Evolutionary conservation across 1,139 yeast species (phyloP), one percentile per base, ranked within the genome.

Genomic region (Debaryomyces singareniensis): DNA sequence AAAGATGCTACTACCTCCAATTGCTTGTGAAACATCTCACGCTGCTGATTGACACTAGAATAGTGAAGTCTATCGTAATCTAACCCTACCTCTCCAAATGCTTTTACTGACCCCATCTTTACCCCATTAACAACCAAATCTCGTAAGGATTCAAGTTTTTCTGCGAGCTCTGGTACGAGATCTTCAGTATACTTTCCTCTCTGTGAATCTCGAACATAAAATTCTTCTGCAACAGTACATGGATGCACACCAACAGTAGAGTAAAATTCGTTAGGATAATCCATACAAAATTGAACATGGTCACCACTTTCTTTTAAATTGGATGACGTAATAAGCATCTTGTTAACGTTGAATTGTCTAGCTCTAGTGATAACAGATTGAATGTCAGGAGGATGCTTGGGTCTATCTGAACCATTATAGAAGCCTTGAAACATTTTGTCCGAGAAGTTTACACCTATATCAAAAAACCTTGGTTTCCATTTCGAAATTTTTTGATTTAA

Each of bases 181-280:
- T 38, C 40, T 20, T 56, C 58, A 7, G 53, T 42, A 20, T 43
- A 48, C 12, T 40, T 31, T 2, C 39, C 45, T 4, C 40, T 43
- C n/a, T 39, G 43, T 9, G 33, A 38, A 16, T 44, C 40, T 4
- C 29, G 31, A 13, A 28, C 30, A 32, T 60, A 67, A 37, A 66
- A 66, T 36, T 67, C 85, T 39, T 75, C 80, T 12, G 76, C 70
- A 1, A 86, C 94, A 13, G 80, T 64, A 53, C 97, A 89, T 1
- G 98, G 98, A 56, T 91, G 98, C 2, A 89, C 94, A 7, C 98
- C 98, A 1, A 79, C 91, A 0, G 98, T 91, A 11, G 84, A 75
- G 39, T 60, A 66, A 29, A 79, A 59, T 13, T 53, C 45, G 4
- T 55, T 52, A 27, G 51, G 59, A 40, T 49, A 57, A 33, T 42